Base-by-base conservation (phyloP, 192 early-diverging fungal genomes). In the Gryganskiella cystojenkinii region DNA sequence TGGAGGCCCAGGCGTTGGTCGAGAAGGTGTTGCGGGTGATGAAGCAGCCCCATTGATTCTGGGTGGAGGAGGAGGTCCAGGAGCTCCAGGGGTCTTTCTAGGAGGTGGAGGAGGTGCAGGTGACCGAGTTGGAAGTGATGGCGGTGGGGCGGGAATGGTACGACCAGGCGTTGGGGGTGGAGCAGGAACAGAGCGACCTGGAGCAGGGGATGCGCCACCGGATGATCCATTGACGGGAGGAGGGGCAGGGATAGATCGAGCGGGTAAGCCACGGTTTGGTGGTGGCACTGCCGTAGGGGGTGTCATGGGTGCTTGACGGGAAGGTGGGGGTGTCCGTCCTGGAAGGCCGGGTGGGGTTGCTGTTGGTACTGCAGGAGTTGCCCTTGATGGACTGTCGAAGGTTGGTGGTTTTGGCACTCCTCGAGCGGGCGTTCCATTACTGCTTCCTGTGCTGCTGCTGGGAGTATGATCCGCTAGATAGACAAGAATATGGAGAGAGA, bases 321-420 rank as follows among this genome's bases (percentile, higher is more conserved):
- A 33, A 19, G 72, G 65, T 31, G 66, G 70, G 27, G 70, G 64
- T 22, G 59, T 59, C 31, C 68, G 51, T 70, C 64, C 62, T 71
- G 62, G 66, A 25, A 64, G 17, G 53, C 53, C 59, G 30, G 74
- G 74, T 13, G 74, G 64, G 14, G 65, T 61, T 49, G 71, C 56
- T 65, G 56, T 31, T 35, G 64, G 63, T 59, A 37, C 37, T 73
- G 62, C 15, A 27, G 64, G 61, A 19, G 71, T 65, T 30, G 58
- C 42, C 25, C 53, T 47, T 2, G 54, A 44, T 19, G 60, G 61
- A 30, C 35, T 58, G 55, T 71, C 61, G 19, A 71, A 35, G 7
- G 66, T 46, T 17, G 74, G 74, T 60, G 74, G 74, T 64, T 78
- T 78, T 33, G 74, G 74, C 14, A 69, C 31, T 43, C 61, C 61